Evolutionary conservation across 176 grass and related monocot species (phyloP), one percentile per base, ranked within the genome.

Genomic region (Avena insularis): DNA sequence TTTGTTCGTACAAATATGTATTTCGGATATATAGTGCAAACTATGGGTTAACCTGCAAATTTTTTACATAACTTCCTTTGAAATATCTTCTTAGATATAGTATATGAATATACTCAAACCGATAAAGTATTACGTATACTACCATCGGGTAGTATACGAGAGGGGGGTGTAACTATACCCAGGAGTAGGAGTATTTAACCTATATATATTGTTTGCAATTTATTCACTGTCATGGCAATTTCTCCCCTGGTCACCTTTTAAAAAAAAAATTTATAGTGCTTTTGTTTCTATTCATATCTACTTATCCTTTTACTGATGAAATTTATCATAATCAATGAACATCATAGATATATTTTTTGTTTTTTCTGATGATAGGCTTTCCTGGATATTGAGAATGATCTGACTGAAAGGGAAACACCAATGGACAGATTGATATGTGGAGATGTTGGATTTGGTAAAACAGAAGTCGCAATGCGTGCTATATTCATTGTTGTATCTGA

Each of bases 401-500:
- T 98, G 75, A 94, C 93, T 23, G 93, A 98, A 91, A 89, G 96
- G 85, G 92, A 91, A 91, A 96, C 96, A 62, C 96, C 96, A 47
- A 98, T 98, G 96, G 96, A 98, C 82, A 95, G 96, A 84, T 86
- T 98, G 72, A 98, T 98, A 60, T 98, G 93, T 77, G 96, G 96
- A 78, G 96, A 98, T 94, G 96, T 98, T 86, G 96, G 96, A 46
- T 98, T 98, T 86, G 96, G 96, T 48, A 98, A 98, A 92, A 98
- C 93, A 0, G 93, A 98, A 89, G 96, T 98, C 40, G 96, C 96
- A 78, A 74, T 98, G 75, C 93, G 96, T 67, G 93, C 93, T 27
- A 96, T 94, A 77, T 98, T 94, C 84, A 92, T 86, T 84, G 92
- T 98, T 80, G 85, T 95, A 78, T 95, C 93, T 79, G 84, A 92